Conservation (phyloP, 768 basidiomycete species). For the Austroboletus eburneus region DNA sequence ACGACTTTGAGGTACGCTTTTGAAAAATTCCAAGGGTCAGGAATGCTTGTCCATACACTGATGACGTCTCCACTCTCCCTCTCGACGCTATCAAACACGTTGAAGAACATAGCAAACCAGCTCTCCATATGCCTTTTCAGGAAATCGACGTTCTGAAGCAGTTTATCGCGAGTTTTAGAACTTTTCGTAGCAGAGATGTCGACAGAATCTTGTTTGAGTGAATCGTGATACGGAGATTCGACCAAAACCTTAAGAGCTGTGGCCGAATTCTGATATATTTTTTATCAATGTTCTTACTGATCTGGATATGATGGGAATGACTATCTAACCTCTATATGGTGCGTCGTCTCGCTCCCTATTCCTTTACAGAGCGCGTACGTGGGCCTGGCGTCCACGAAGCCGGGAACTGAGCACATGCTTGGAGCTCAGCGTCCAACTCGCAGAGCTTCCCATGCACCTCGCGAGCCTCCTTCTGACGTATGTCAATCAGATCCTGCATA, state of each 20-base stretch:
- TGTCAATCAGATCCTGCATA: conserved; percentile 37
- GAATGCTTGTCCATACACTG: conserved; percentile 78
- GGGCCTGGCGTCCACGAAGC: conserved; percentile 4
- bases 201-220: conserved; percentile 27
- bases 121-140: conserved; percentile 79
- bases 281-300: too few species aligned
- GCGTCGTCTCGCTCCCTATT: too few species aligned
- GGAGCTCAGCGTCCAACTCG: conserved; percentile 36
- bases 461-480: conserved; percentile 43
- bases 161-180: conserved; percentile 52
- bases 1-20: conserved; percentile 79
- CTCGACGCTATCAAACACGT: conserved; percentile 87
- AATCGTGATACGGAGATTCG: conserved; percentile 54
- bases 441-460: conserved; percentile 42
- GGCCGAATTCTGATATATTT: too few species aligned
- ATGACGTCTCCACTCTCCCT: conserved; percentile 84
- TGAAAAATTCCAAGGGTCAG: conserved; percentile 72
- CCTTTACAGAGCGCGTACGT: neutral
- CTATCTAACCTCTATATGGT: too few species aligned
- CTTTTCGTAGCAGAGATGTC: conserved; percentile 24
- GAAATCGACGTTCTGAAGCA: conserved; percentile 62
- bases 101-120: conserved; percentile 94
- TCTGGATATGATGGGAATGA: too few species aligned
- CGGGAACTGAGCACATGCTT: conserved; percentile 6
- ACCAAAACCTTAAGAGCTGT: conserved; percentile 80